Conservation (phyloP, 1,284 basidiomycete species). For the Pisolithus thermaeus region DNA sequence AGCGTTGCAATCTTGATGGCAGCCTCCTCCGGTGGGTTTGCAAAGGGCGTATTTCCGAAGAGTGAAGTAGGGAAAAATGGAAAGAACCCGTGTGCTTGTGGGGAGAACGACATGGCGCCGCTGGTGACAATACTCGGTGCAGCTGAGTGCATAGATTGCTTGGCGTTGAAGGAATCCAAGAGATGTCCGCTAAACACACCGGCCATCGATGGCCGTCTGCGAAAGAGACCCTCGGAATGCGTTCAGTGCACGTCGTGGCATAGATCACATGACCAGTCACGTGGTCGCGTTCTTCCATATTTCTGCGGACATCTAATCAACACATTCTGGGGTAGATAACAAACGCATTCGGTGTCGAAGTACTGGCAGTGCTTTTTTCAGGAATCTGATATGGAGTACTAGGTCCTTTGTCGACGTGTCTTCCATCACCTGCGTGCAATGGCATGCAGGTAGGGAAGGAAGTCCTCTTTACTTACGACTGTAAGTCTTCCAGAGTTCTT, state of each 20-base stretch:
- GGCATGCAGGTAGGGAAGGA: too few relatives aligned
- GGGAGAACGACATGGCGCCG: slow-evolving; percentile 54
- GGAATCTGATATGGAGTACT: too few relatives aligned
- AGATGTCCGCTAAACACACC: slow-evolving; percentile 29
- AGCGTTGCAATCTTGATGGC: slow-evolving; percentile 64
- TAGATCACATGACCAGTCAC: not conserved
- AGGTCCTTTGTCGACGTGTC: not conserved
- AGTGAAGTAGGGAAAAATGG: not conserved
- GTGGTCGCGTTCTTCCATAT: too few relatives aligned
- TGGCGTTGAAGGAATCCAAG: slow-evolving; percentile 19
- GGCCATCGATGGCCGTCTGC: slow-evolving; percentile 14
- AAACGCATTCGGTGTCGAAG: too few relatives aligned
- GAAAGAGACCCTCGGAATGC: too few relatives aligned
- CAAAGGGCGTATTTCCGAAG: slow-evolving; percentile 3
- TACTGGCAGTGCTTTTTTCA: too few relatives aligned
- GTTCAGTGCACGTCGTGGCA: too few relatives aligned
- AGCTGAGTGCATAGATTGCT: slow-evolving; percentile 1
- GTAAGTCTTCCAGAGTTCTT: too few relatives aligned
- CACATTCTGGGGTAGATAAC: too few relatives aligned
- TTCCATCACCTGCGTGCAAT: too few relatives aligned
- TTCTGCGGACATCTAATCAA: too few relatives aligned
- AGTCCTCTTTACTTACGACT: too few relatives aligned
- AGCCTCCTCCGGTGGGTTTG: slow-evolving; percentile 44
- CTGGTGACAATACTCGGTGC: slow-evolving; percentile 34
- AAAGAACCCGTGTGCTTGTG: slow-evolving; percentile 45